Evolutionary conservation across 2,329 filamentous ascomycete genomes (phyloP).

Genomic region (Pseudopithomyces chartarum): DNA sequence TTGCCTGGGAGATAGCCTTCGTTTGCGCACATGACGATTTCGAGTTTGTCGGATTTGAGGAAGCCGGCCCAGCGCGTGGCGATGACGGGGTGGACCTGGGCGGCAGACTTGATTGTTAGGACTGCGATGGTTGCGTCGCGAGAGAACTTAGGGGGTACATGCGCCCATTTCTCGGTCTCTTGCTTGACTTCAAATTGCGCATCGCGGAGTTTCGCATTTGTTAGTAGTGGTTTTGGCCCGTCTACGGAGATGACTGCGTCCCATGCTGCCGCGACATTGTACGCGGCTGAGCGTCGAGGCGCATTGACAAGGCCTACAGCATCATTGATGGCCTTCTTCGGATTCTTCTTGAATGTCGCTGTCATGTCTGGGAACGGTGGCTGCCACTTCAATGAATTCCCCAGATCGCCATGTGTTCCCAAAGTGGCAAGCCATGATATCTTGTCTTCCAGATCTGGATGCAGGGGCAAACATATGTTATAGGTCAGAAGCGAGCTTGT

Average conservation of each 20-base stretch:
- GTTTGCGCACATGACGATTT: slow-evolving; percentile 70
- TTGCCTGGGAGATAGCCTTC: slow-evolving; percentile 66
- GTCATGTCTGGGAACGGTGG: slow-evolving; percentile 70
- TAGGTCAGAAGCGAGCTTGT: slow-evolving; percentile 69
- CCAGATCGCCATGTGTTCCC: slow-evolving; percentile 70
- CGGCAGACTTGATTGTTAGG: slow-evolving; percentile 63
- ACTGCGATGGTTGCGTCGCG: slow-evolving; percentile 66
- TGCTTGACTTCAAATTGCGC: slow-evolving; percentile 64
- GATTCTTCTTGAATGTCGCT: slow-evolving; percentile 62
- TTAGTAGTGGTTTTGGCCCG: slow-evolving; percentile 58
- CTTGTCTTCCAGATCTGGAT: slow-evolving; percentile 57
- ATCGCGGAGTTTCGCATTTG: slow-evolving; percentile 55
- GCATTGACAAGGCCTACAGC: slow-evolving; percentile 69
- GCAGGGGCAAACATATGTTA: slow-evolving; percentile 63
- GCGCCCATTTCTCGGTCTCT: slow-evolving; percentile 66
- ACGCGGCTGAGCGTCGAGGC: slow-evolving; percentile 65
- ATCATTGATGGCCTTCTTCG: slow-evolving; percentile 66
- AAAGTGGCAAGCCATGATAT: slow-evolving; percentile 65
- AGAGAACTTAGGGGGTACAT: slow-evolving; percentile 67
- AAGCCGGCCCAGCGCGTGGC: slow-evolving; percentile 69
- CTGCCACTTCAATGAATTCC: slow-evolving; percentile 68
- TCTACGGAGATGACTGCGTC: slow-evolving; percentile 58
- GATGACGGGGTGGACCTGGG: slow-evolving; percentile 70
- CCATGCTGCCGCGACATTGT: slow-evolving; percentile 67
- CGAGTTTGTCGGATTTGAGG: slow-evolving; percentile 62